Evolutionary conservation across 202 grass and related monocot species (phyloP).

Genomic region (Saccharum hybrid): DNA sequence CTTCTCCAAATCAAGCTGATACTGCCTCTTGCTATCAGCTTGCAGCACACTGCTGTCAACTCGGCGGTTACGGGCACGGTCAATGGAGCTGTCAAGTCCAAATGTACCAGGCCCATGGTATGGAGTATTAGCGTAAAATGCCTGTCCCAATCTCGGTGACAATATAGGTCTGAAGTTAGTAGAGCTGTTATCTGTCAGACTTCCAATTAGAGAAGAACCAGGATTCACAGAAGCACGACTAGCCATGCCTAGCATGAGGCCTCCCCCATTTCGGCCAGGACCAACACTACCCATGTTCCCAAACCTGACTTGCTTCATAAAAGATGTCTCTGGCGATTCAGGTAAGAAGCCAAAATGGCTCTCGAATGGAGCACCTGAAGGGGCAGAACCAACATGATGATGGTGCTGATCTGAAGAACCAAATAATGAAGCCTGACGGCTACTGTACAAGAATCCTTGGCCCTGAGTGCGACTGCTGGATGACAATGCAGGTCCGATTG

Average conservation of each 20-base stretch:
- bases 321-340: conserved; percentile 73
- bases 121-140: conserved; percentile 59
- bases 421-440: conserved; percentile 54
- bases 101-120: conserved; percentile 59
- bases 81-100: conserved; percentile 63
- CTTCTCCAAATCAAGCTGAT: conserved; percentile 96
- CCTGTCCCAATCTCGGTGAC: conserved; percentile 67
- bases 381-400: conserved; percentile 88
- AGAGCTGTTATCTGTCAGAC: conserved; percentile 64
- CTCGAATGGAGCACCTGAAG: conserved; percentile 81
- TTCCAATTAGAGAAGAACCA: conserved; percentile 57
- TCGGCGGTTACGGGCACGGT: conserved; percentile 54
- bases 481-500: conserved; percentile 52
- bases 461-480: conserved; percentile 64
- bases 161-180: conserved; percentile 56
- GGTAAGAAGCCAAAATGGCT: conserved; percentile 85
- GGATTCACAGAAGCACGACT: conserved; percentile 53
- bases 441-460: conserved; percentile 66
- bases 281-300: conserved; percentile 67
- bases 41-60: conserved; percentile 64
- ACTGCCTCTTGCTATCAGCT: conserved; percentile 88
- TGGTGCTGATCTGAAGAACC: conserved; percentile 62
- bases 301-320: conserved; percentile 73
- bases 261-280: conserved; percentile 50
- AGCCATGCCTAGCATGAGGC: conserved; percentile 71